Base-by-base conservation (phyloP, 768 basidiomycete genomes). In the Termitomyces sp. region DNA sequence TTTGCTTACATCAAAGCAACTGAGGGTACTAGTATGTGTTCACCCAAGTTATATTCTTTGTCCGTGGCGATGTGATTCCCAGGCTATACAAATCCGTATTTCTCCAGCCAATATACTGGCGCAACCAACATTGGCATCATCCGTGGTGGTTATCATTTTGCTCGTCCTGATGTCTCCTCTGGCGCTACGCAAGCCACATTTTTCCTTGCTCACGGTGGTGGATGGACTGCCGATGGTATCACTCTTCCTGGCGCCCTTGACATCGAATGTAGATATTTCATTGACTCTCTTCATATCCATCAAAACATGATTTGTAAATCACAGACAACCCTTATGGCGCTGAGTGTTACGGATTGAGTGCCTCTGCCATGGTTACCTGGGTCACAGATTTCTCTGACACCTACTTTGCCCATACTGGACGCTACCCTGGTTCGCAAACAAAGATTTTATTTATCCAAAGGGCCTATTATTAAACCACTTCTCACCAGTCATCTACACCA, bases 1-100 rank as follows among this genome's bases (percentile, higher is more conserved):
- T 87, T 84, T 61, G 81, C 71, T 3, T 86, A 76, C 63, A 85
- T 87, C 76, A 87, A 86, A 65, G 85, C 84, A 9, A 87, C 85
- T 3, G 84, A 87, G 65, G 57, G 60, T 44, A 65, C 61, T n/a
- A 42, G 64, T 64, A 41, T 2, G 58, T 51, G 11, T 41, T 27
- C 19, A 23, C 8, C 4, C 10, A n/a, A 25, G 11, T 6, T 11
- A 12, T n/a, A 3, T 14, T 58, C 3, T 32, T 44, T 27, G 25
- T 12, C 17, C 17, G 1, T 14, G 23, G n/a, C 14, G 19, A 41
- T 40, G 5, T 16, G 5, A 16, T 6, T 21, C 39, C 30, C 44
- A 75, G 72, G 67, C 1, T 84, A 76, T 61, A 68, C n/a, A 3
- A 72, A 71, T 60, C 74, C 79, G 0, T 44, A 67, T 12, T 84